A percentile compares a stretch with the other conserved stretches of the same genome.
Conservation (phyloP, 495 filamentous ascomycete genomes). For the Aspergillus bertholletiae region DNA sequence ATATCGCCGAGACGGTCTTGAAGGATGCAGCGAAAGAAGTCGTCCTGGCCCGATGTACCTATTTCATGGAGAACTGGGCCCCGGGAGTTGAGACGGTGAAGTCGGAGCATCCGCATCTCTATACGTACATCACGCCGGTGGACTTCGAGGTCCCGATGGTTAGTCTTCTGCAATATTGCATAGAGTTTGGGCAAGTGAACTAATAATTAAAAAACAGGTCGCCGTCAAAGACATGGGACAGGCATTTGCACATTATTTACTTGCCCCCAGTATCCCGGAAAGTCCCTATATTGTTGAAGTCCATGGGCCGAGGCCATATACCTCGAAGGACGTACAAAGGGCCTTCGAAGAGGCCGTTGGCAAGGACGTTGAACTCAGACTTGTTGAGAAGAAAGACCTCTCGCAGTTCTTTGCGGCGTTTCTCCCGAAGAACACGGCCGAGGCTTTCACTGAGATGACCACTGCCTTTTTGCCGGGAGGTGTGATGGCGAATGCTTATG, state of each 20-base stretch:
- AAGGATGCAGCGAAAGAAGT: slow-evolving; percentile 1
- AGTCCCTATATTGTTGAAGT: slow-evolving; percentile 4
- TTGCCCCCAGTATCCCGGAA: background rate
- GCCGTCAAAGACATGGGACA: slow-evolving; percentile 9
- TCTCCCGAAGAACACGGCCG: background rate
- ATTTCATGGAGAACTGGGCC: slow-evolving; percentile 15
- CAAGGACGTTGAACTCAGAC: background rate
- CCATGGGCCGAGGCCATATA: slow-evolving; percentile 1
- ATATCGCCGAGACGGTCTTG: slow-evolving; percentile 8
- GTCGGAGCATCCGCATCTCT: background rate
- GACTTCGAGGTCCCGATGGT: slow-evolving; percentile 9
- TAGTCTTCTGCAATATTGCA: too few relatives aligned
- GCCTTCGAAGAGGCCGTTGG: background rate
- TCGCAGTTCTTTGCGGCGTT: slow-evolving; percentile 1
- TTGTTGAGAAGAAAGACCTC: background rate
- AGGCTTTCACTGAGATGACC: slow-evolving; percentile 9
- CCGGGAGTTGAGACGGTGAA: background rate
- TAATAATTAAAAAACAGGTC: background rate
- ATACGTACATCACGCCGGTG: slow-evolving; percentile 3
- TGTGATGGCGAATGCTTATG: background rate
- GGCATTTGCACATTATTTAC: background rate
- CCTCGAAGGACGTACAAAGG: background rate
- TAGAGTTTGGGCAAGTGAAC: too few relatives aligned
- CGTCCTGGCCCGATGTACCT: slow-evolving; percentile 5
- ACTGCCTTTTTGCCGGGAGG: slow-evolving; percentile 6